Conservation (phyloP, 1,284 basidiomycete species). For the Leccinum subrobustum region DNA sequence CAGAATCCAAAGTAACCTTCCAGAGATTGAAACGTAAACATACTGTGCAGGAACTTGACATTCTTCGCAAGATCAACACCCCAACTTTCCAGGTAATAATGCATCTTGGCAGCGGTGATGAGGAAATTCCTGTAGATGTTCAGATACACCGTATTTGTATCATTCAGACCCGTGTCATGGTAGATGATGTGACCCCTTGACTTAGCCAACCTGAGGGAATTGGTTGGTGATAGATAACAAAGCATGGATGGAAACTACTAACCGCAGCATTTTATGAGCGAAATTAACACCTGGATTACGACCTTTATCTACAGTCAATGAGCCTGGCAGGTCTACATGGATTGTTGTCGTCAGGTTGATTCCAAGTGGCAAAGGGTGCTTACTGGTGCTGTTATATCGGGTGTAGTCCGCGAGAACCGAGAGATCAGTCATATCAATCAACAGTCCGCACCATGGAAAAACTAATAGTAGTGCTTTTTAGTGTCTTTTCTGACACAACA, state of each 20-base stretch:
- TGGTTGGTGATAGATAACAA: conserved; percentile 4
- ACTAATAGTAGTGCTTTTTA: too few relatives aligned
- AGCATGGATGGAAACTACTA: conserved; percentile 23
- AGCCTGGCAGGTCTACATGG: conserved; percentile 51
- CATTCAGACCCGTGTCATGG: conserved; percentile 76
- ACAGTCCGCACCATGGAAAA: too few relatives aligned
- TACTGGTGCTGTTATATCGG: too few relatives aligned
- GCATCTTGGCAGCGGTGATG: conserved; percentile 85
- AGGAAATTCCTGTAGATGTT: conserved; percentile 90
- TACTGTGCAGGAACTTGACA: conserved; percentile 53
- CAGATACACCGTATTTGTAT: conserved; percentile 57
- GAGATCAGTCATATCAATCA: too few relatives aligned
- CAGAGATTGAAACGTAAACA: conserved; percentile 22
- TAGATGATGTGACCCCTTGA: conserved; percentile 72
- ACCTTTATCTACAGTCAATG: conserved; percentile 64
- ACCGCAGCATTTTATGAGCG: conserved; percentile 70
- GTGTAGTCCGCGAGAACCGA: too few relatives aligned
- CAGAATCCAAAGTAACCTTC: conserved; percentile 2
- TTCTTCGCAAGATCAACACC: conserved; percentile 45
- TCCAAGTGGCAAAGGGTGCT: not conserved
- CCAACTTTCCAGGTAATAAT: conserved; percentile 74
- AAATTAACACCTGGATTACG: conserved; percentile 59
- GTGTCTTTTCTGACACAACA: too few relatives aligned
- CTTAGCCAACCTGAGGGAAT: conserved; percentile 53
- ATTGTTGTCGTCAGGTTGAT: not conserved